Percentiles rank a stretch among this genome's conserved stretches.
phyloP scores from a whole-genome alignment of 306 rosid species.

The Vachellia pachyceras region DNA sequence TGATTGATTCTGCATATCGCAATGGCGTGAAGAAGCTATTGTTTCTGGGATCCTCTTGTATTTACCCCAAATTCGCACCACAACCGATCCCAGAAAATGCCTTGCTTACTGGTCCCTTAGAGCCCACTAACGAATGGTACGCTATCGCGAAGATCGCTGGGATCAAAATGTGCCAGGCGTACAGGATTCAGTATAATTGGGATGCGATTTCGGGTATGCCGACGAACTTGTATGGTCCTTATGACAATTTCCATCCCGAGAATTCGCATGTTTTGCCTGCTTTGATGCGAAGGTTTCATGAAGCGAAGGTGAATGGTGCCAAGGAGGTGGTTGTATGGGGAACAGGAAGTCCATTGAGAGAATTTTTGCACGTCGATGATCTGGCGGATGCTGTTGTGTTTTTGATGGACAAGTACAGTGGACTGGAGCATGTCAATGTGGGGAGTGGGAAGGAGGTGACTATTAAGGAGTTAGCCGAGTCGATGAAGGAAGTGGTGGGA shows the following conservation, averaged over 20 bases:
- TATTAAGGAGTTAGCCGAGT: conserved; percentile 84
- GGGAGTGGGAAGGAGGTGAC: conserved; percentile 96
- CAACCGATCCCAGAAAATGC: conserved; percentile 89
- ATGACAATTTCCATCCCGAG: conserved; percentile 89
- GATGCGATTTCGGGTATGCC: conserved; percentile 99
- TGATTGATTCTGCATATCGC: conserved; percentile 78
- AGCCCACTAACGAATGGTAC: conserved; percentile 98
- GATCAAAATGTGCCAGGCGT: conserved; percentile 96
- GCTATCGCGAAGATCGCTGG: conserved; percentile 96
- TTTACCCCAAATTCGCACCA: conserved; percentile 95
- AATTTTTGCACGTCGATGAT: conserved; percentile 93
- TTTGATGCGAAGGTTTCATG: conserved; percentile 91
- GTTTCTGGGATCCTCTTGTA: conserved; percentile 92
- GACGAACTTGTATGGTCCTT: conserved; percentile 83
- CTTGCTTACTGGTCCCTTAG: conserved; percentile 80
- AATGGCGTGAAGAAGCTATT: conserved; percentile 74
- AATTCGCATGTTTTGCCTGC: conserved; percentile 95
- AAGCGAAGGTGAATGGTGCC: conserved; percentile 74
- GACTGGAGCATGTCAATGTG: conserved; percentile 77
- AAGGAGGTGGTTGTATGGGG: conserved; percentile 99
- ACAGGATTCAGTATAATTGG: conserved; percentile 80
- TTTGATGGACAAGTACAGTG: conserved; percentile 80
- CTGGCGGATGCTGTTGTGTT: conserved; percentile 80
- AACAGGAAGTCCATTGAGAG: conserved; percentile 88
- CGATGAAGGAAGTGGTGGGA: conserved; percentile 91